These are phyloP conservation scores for Xylariaceae sp. DNA, from an alignment of 2,329 filamentous ascomycete species.

Conservation along the genomic window DNA sequence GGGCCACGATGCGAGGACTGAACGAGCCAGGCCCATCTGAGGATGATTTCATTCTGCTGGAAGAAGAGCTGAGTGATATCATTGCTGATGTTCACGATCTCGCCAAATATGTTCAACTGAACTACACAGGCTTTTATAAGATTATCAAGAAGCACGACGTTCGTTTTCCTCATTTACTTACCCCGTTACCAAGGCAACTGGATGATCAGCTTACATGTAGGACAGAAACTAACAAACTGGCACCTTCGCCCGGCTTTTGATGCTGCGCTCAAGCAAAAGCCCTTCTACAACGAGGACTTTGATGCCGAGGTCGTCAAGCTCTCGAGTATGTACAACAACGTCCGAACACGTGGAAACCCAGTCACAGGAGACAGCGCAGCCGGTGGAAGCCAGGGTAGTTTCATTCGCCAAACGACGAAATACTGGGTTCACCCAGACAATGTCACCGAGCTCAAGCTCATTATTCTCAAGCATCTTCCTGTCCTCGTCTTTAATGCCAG, in stretches of 20 bases:
- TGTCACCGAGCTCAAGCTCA: conserved; percentile 95
- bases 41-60: conserved; percentile 88
- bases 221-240: conserved; percentile 88
- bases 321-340: conserved; percentile 90
- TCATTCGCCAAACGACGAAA: conserved; percentile 95
- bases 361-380: conserved; percentile 87
- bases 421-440: conserved; percentile 99
- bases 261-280: conserved; percentile 86
- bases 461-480: conserved; percentile 94
- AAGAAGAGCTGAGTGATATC: conserved; percentile 93
- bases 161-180: conserved; percentile 34
- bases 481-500: conserved; percentile 95
- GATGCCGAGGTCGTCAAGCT: conserved; percentile 92
- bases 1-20: conserved; percentile 59
- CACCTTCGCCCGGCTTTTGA: conserved; percentile 94
- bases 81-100: conserved; percentile 98
- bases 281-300: conserved; percentile 99
- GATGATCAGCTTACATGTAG: conserved; percentile 15
- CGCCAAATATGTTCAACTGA: conserved; percentile 95
- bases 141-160: conserved; percentile 99
- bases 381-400: conserved; percentile 88
- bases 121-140: conserved; percentile 99
- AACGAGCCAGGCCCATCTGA: conserved; percentile 63
- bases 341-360: conserved; percentile 87
- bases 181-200: not conserved